Conservation (phyloP, 2,329 filamentous ascomycete species). For the Dothideomycetes sp. region DNA sequence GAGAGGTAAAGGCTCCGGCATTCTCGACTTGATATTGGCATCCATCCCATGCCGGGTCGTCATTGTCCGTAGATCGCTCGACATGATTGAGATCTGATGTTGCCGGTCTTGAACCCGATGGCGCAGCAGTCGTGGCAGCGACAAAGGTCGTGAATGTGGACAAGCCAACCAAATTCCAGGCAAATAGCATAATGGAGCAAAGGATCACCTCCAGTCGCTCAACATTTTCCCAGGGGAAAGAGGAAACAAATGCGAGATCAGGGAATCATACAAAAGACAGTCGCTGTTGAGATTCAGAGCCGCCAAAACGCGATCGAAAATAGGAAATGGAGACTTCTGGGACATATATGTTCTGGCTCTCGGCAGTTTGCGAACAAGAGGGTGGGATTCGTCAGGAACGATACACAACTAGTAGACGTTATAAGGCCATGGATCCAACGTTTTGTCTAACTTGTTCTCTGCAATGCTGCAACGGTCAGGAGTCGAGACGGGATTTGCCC, state of each 20-base stretch:
- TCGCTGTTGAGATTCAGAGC: neutral
- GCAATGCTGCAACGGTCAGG: slow-evolving; percentile 3
- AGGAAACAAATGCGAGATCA: neutral
- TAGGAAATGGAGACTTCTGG: too few species aligned
- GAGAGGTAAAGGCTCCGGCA: slow-evolving; percentile 13
- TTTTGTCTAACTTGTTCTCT: too few species aligned
- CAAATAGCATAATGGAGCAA: neutral
- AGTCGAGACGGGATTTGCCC: neutral
- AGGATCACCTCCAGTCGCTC: neutral
- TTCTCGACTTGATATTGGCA: slow-evolving; percentile 9
- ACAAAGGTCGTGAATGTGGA: neutral
- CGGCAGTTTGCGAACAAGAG: slow-evolving; percentile 5
- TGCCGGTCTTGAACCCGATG: neutral
- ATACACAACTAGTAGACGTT: slow-evolving; percentile 9
- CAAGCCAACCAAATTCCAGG: neutral
- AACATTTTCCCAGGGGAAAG: neutral
- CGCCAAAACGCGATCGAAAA: too few species aligned
- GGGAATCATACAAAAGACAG: neutral
- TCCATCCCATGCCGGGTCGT: neutral
- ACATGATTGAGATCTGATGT: neutral
- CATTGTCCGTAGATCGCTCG: neutral
- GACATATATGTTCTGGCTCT: slow-evolving; percentile 1
- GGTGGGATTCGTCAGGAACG: slow-evolving; percentile 4
- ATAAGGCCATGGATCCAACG: slow-evolving; percentile 3
- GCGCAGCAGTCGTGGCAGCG: neutral